Evolutionary conservation across 306 rosid species (phyloP).

Genomic region (Trifolium dubium): DNA sequence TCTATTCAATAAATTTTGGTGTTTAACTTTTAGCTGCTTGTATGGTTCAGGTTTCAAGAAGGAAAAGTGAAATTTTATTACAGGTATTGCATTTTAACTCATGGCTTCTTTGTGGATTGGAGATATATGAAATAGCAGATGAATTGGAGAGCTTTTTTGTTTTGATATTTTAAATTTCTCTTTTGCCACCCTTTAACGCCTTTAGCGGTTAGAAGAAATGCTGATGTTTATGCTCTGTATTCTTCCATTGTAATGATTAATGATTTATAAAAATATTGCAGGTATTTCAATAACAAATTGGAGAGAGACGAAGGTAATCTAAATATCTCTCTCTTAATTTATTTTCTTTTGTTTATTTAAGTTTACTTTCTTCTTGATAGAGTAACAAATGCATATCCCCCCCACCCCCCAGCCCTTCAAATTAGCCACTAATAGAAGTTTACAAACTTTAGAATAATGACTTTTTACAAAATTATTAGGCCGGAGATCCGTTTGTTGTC

Average conservation of each 20-base stretch:
- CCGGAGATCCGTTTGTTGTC: not conserved
- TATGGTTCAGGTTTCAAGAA: conserved; percentile 75
- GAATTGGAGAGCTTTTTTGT: conserved; percentile 11
- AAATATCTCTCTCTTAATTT: conserved; percentile 24
- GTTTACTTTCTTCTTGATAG: conserved; percentile 1
- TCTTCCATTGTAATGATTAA: conserved; percentile 27
- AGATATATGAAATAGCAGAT: conserved; percentile 21
- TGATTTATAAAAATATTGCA: conserved; percentile 30
- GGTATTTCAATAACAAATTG: conserved; percentile 71
- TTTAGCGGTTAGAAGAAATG: conserved; percentile 14
- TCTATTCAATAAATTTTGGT: conserved; percentile 30
- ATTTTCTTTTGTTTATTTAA: conserved; percentile 9
- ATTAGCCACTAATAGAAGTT: not conserved
- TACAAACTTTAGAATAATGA: not conserved
- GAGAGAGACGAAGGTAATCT: conserved; percentile 75
- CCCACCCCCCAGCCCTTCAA: not conserved
- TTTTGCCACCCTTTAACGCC: not conserved
- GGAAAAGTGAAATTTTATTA: conserved; percentile 74
- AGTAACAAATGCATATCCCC: not conserved
- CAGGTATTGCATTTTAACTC: conserved; percentile 47
- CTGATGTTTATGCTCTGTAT: conserved; percentile 2
- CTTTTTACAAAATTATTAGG: not conserved
- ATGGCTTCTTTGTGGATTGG: conserved; percentile 12
- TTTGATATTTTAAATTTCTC: conserved; percentile 13
- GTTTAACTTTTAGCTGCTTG: conserved; percentile 41